Evolutionary conservation across 2,329 filamentous ascomycete species (phyloP).

Genomic region (Xylaria sp.): DNA sequence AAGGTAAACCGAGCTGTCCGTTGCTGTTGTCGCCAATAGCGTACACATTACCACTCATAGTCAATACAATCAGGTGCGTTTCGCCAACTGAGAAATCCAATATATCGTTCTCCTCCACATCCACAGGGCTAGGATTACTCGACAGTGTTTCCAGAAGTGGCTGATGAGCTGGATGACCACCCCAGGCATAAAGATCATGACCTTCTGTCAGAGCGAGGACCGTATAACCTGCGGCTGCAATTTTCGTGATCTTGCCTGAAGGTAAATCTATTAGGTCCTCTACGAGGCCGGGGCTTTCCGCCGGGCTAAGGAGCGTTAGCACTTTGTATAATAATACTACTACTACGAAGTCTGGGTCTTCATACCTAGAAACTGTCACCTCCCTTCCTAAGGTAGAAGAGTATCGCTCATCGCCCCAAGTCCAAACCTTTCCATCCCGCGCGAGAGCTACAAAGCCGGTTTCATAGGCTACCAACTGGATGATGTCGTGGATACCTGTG

Average conservation of each 20-base stretch:
- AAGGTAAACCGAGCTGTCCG: constrained; percentile 67
- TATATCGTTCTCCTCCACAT: constrained; percentile 63
- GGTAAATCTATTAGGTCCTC: constrained; percentile 63
- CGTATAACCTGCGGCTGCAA: constrained; percentile 67
- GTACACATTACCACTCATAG: constrained; percentile 61
- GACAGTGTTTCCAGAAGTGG: constrained; percentile 49
- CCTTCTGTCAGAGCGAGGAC: constrained; percentile 68
- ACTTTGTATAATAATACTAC: not conserved
- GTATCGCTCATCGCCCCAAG: constrained; percentile 70
- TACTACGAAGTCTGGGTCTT: not conserved
- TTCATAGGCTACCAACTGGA: constrained; percentile 60
- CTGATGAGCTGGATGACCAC: constrained; percentile 54
- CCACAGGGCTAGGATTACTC: constrained; percentile 56
- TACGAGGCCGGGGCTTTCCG: constrained; percentile 59
- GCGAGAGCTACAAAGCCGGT: constrained; percentile 62
- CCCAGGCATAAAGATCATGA: constrained; percentile 72
- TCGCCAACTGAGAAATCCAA: constrained; percentile 68
- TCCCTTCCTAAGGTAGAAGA: constrained; percentile 66
- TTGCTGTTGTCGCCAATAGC: constrained; percentile 67
- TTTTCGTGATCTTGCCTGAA: constrained; percentile 62
- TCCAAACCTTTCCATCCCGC: constrained; percentile 58
- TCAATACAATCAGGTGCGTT: constrained; percentile 68
- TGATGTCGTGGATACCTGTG: constrained; percentile 45
- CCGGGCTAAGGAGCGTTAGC: constrained; percentile 53
- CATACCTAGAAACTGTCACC: constrained; percentile 52